Evolutionary conservation across 2,329 filamentous ascomycete species (phyloP), one percentile per base, ranked within the genome.

Genomic region (Cordyceps fumosorosea): DNA sequence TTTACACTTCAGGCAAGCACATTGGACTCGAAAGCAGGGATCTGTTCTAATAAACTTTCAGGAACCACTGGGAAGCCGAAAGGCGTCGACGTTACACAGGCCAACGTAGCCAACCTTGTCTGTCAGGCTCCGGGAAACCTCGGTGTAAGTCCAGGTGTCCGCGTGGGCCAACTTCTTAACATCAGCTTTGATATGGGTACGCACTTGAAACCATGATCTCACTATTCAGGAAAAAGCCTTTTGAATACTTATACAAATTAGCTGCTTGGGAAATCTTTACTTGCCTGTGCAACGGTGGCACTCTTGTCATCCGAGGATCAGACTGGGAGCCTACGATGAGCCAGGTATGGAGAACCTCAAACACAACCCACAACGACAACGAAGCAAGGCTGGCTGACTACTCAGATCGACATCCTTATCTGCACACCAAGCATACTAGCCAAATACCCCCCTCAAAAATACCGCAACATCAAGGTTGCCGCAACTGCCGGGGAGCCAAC

Each of bases 161-260:
- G 77, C 14, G 83, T 86, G 8, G 81, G 79, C 3, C 82, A 84
- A 61, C 74, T 85, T 7, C 73, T 86, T 47, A 85, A 81, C 64
- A 79, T 86, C 51, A 81, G 80, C 50, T 86, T 86, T 64, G 84
- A 86, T 65, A 85, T 86, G 82, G 81, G 83, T 84, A 74, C 67
- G 80, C 44, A 48, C 29, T 34, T 22, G 26, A 47, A 56, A 22
- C 18, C n/a, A 8, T 24, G 1, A n/a, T n/a, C n/a, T 12, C 29
- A 3, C 5, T 6, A 29, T 29, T 18, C 24, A 2, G 12, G 22
- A 5, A 18, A 4, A 3, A 12, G 1, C 10, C 18, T 24, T 12
- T 14, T 18, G 24, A 40, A 56, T 40, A 18, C 32, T 53, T 64
- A 62, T 56, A 29, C 60, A n/a, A 5, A 3, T 54, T 61, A 84